These are phyloP conservation scores for Termitomyces eurrhizus DNA, from an alignment of 768 basidiomycete species.

Conservation along the genomic window DNA sequence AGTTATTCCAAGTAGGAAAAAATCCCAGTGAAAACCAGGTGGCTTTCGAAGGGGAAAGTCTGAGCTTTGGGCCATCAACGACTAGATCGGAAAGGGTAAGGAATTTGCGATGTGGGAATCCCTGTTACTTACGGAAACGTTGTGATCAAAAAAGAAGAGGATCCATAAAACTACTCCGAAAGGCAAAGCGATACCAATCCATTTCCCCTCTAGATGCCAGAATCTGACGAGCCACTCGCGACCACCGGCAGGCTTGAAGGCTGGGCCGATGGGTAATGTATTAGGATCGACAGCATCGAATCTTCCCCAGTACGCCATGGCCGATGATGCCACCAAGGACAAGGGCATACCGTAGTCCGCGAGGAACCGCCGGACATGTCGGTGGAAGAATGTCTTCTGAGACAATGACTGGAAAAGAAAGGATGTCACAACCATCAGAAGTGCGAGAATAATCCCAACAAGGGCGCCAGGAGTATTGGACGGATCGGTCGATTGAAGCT, in stretches of 20 bases:
- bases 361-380: slow-evolving; percentile 69
- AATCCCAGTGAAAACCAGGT: slow-evolving; percentile 83
- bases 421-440: slow-evolving; percentile 71
- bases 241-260: slow-evolving; percentile 69
- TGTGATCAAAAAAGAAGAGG: slow-evolving; percentile 94
- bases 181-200: slow-evolving; percentile 86
- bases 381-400: slow-evolving; percentile 62
- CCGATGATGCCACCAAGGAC: slow-evolving; percentile 70
- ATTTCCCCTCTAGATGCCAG: slow-evolving; percentile 85
- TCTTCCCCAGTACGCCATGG: slow-evolving; percentile 82
- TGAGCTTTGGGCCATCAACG: slow-evolving; percentile 87
- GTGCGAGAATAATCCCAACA: slow-evolving; percentile 67
- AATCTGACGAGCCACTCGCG: slow-evolving; percentile 84
- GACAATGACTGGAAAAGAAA: slow-evolving; percentile 73
- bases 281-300: slow-evolving; percentile 57
- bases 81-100: slow-evolving; percentile 37
- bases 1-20: slow-evolving; percentile 86
- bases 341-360: slow-evolving; percentile 93
- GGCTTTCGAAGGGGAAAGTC: slow-evolving; percentile 90
- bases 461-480: slow-evolving; percentile 44
- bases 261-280: slow-evolving; percentile 64
- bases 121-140: slow-evolving; percentile 68
- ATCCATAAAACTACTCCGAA: slow-evolving; percentile 89
- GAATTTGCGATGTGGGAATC: not conserved
- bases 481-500: slow-evolving; percentile 41